Evolutionary conservation across 495 filamentous ascomycete species (phyloP).

Genomic region (Saxispiralis lemnorum): DNA sequence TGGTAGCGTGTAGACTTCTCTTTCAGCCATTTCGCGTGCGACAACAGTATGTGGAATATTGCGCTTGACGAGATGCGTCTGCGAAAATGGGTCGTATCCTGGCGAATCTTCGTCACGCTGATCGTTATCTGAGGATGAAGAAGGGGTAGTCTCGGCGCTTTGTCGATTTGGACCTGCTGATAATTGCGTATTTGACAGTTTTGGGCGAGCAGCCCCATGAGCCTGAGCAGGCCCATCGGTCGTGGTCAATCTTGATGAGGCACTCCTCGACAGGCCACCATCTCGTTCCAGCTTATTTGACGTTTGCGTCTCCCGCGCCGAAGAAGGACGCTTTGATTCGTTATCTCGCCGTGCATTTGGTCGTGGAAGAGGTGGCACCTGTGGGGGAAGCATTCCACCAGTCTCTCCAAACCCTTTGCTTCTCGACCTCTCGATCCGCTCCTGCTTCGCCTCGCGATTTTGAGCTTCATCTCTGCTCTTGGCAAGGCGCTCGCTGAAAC

Average conservation of each 20-base stretch:
- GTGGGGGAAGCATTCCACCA: not conserved
- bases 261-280: too few species aligned
- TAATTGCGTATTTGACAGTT: not conserved
- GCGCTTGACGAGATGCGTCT: constrained; percentile 67
- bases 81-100: constrained; percentile 66
- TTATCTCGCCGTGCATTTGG: not conserved
- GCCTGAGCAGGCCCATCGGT: too few species aligned
- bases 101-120: not conserved
- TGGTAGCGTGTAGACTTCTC: constrained; percentile 61
- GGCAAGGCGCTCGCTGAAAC: constrained; percentile 75
- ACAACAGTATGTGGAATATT: constrained; percentile 69
- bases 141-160: too few species aligned
- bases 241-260: too few species aligned
- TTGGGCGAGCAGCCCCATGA: too few species aligned
- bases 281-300: not conserved
- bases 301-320: not conserved
- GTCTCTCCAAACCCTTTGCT: constrained; percentile 34
- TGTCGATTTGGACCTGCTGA: too few species aligned
- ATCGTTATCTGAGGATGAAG: too few species aligned
- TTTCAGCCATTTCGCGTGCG: constrained; percentile 53
- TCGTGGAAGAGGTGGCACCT: not conserved
- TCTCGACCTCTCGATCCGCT: constrained; percentile 38
- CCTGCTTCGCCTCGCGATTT: constrained; percentile 37
- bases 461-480: constrained; percentile 38
- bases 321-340: not conserved